A percentile compares a stretch with the other conserved stretches of the same genome.
Evolutionary conservation across 768 basidiomycete species (phyloP).

Genomic region (Crepidotus variabilis): DNA sequence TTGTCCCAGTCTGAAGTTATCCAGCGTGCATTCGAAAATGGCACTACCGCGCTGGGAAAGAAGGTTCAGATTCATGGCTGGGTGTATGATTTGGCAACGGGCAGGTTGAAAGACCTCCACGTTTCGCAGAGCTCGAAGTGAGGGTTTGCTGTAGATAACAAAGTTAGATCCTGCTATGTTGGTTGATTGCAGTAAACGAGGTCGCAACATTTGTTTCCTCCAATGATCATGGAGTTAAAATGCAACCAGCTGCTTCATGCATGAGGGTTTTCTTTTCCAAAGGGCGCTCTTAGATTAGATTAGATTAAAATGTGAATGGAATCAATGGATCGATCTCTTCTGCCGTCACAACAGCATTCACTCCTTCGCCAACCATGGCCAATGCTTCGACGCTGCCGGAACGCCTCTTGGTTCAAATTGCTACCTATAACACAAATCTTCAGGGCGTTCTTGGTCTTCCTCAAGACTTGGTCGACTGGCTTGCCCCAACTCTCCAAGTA

Average conservation of each 20-base stretch:
- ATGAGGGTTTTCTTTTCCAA: no score
- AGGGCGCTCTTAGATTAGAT: no score
- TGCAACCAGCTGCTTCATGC: no score
- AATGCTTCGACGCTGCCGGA: slow-evolving; percentile 14
- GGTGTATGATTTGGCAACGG: slow-evolving; percentile 64
- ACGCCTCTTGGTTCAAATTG: slow-evolving; percentile 69
- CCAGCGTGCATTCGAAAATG: slow-evolving; percentile 42
- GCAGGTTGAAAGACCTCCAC: slow-evolving; percentile 53
- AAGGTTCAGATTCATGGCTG: slow-evolving; percentile 64
- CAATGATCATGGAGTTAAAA: no score
- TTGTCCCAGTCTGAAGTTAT: slow-evolving; percentile 44
- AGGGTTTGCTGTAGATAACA: neutral
- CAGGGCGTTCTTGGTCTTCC: slow-evolving; percentile 72
- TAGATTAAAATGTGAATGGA: neutral
- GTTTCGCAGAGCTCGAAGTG: slow-evolving; percentile 36
- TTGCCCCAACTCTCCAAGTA: slow-evolving; percentile 76
- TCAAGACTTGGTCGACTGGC: slow-evolving; percentile 90
- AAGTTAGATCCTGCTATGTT: no score
- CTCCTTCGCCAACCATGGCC: neutral
- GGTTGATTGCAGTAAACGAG: no score
- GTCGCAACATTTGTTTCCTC: no score
- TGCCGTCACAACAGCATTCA: neutral
- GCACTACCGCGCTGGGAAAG: slow-evolving; percentile 33
- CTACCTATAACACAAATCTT: slow-evolving; percentile 89
- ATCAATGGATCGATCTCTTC: neutral